Base-by-base conservation (phyloP, 331 rosid genomes). In the Prunus yedoensis region DNA sequence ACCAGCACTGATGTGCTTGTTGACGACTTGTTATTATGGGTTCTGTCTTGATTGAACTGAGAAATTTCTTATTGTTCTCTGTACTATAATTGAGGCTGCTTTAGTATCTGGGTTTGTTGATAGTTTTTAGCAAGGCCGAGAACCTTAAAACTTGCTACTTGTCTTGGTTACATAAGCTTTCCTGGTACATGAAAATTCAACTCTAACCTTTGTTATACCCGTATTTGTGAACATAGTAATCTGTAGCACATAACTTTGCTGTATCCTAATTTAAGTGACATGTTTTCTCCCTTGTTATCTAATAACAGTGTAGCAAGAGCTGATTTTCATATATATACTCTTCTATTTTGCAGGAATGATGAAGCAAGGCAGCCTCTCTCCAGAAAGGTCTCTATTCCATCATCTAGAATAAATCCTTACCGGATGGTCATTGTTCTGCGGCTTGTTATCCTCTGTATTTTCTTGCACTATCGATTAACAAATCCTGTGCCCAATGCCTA, bases 321-420 rank as follows among this genome's bases (percentile, higher is more conserved):
- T 66, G 70, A 60, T 78, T 78, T 74, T 52, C 53, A 61, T 79
- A 52, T 38, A 21, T 13, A n/a, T 68, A 32, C 60, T 23, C n/a
- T 11, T 74, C 30, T 65, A 61, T 74, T 35, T 74, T 83, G 70
- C 85, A 94, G 99, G 79, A 94, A 94, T 75, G 99, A 94, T 83
- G 99, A 94, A 86, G 99, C 97, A 63, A 87, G 99, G 45, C 99
- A 94, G 73, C 99, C 99, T 80, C 96, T 94, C 25, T 94, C 99
- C 2, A 81, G 99, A 86, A 94, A 94, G 89, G 99, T 94, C 81
- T 94, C 99, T 60, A 41, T 94, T 72, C 97, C 99, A 81, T 94
- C 99, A 20, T 94, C 99, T 38, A 89, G 83, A 87, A 94, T 94
- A 86, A 94, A 94, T 81, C 99, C 99, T 56, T 94, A 94, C 63